phyloP scores from a whole-genome alignment of 208 protist species.

The Acanthamoeba culbertsoni region DNA sequence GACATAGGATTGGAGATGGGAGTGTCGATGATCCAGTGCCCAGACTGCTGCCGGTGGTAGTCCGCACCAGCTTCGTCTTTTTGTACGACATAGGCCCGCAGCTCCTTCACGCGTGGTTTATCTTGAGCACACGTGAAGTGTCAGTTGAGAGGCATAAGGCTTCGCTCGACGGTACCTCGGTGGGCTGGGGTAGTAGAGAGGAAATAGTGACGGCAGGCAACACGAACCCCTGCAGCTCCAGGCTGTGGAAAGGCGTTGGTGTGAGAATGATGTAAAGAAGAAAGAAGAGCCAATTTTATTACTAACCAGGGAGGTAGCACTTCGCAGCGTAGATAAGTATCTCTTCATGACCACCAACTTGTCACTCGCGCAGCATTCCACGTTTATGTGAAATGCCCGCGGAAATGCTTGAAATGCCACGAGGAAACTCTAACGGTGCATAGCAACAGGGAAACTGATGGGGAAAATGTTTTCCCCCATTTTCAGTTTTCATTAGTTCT shows the following conservation, averaged over 20 bases:
- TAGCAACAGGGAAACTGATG: neutral
- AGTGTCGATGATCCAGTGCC: constrained; percentile 75
- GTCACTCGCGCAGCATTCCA: too few relatives aligned
- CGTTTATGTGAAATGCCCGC: too few relatives aligned
- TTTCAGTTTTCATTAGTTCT: neutral
- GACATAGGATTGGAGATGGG: constrained; percentile 71
- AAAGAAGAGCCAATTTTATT: too few relatives aligned
- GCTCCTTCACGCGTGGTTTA: constrained; percentile 63
- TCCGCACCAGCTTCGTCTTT: constrained; percentile 70
- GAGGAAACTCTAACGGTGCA: neutral
- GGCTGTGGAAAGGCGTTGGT: too few relatives aligned
- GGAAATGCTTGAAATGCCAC: too few relatives aligned
- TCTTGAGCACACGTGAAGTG: neutral
- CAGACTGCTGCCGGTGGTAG: constrained; percentile 70
- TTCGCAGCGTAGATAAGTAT: too few relatives aligned
- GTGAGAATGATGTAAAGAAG: too few relatives aligned
- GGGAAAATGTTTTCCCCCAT: neutral
- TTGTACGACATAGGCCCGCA: constrained; percentile 67
- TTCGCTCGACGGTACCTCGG: neutral
- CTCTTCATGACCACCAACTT: too few relatives aligned
- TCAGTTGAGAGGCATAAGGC: too few relatives aligned
- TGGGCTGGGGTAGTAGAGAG: neutral
- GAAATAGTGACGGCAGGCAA: neutral
- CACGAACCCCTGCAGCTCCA: too few relatives aligned
- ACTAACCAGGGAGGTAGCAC: too few relatives aligned